Base-by-base conservation (phyloP, 139 green algal genomes). In the Asterochloris sp. region DNA sequence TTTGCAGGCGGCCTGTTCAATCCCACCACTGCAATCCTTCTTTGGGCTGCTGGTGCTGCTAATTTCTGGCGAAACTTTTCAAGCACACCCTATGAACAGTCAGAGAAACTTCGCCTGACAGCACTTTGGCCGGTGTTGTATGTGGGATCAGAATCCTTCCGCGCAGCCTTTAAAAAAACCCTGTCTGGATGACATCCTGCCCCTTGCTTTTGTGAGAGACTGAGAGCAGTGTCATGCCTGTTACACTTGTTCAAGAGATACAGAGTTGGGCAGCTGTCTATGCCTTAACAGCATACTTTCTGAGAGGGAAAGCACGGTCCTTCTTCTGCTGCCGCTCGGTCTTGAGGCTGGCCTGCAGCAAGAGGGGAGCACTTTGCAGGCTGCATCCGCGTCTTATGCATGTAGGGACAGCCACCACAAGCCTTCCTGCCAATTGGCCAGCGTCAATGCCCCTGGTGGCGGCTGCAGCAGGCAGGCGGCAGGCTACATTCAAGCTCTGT, bases 251-350 rank as follows among this genome's bases (percentile, higher is more conserved):
- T 24, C 17, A 26, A 26, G 4, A 21, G 17, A 69, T 23, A 80
- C 76, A 69, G 11, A 26, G 23, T 47, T 62, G 73, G 17, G 12
- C 4, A 47, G 24, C 12, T 54, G 13, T 69, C 38, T 38, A 81
- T 12, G 62, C 82, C 68, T 85, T 85, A 54, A 99, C 87, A 26
- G 96, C 96, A 84, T 92, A 99, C 91, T 98, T 98, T 76, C 96
- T 90, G 69, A 77, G 80, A 60, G 96, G 96, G 92, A 98, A 99
- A 64, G 96, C 94, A 69, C 83, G 79, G 6, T 88, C 88, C 85
- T 93, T 95, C 92, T 99, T 99, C 67, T 82, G 75, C 62, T 90
- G 78, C 92, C 95, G 97, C 79, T 85, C 85, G 10, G 94, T 96
- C 89, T 94, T 94, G 84, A 90, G 90, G 83, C 74, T 88, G 26